phyloP scores from a whole-genome alignment of 768 basidiomycete species.

The Podaxis rugospora region DNA sequence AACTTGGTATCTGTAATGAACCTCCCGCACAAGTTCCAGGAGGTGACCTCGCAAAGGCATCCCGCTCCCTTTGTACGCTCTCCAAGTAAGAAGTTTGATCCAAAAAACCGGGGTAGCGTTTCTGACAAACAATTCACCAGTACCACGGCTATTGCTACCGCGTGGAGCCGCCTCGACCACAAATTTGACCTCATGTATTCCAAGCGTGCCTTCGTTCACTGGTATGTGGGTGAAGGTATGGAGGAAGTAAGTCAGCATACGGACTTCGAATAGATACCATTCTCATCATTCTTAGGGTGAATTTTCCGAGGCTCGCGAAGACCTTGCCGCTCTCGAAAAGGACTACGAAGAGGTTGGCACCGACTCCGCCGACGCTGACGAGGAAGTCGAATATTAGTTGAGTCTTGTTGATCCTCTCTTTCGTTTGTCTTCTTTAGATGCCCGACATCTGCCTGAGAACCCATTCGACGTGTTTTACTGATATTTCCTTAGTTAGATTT shows the following conservation, averaged over 20 bases:
- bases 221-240: constrained; percentile 99
- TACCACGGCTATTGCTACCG: constrained; percentile 89
- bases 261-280: background rate
- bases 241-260: constrained; percentile 51
- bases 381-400: constrained; percentile 50
- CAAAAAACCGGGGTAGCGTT: background rate
- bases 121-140: constrained; percentile 7
- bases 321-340: constrained; percentile 99
- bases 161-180: constrained; percentile 91
- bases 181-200: constrained; percentile 99
- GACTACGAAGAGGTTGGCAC: constrained; percentile 84
- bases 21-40: constrained; percentile 88
- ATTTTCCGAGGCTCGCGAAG: constrained; percentile 98
- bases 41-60: constrained; percentile 92
- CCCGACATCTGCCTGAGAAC: background rate
- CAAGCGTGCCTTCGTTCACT: constrained; percentile 87
- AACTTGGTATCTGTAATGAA: constrained; percentile 98
- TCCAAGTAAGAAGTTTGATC: constrained; percentile 43
- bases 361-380: constrained; percentile 47
- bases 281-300: constrained; percentile 55
- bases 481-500: background rate
- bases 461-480: background rate
- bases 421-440: background rate
- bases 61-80: constrained; percentile 95
- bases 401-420: background rate